Base-by-base conservation (phyloP, 441 rosid species). In the Populus trichocarpa region DNA sequence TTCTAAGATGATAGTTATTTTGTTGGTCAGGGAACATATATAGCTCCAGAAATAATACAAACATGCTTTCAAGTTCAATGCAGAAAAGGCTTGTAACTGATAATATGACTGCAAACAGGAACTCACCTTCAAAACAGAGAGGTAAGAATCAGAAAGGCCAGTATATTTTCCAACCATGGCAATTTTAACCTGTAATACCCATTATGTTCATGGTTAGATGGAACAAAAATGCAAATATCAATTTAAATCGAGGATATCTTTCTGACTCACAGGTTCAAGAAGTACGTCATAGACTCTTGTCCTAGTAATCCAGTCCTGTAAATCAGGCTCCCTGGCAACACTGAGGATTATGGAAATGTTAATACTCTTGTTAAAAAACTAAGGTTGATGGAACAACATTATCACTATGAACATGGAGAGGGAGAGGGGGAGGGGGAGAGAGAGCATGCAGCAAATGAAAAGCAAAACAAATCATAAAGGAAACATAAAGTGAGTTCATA, bases 251-350 rank as follows among this genome's bases (percentile, higher is more conserved):
- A 40, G 25, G 46, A 73, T 35, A 74, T 50, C 46, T 74, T 74
- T 78, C n/a, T 57, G 73, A 85, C 97, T 72, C 84, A 92, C 98
- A 32, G 91, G 88, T 78, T 86, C 89, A 75, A 86, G 87, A 82
- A 92, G 85, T 72, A 84, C 87, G 86, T 92, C 97, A 83, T 78
- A 89, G 75, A 91, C 76, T 87, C 85, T 89, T 59, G 94, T 89
- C 75, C 92, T 88, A 30, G 88, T 84, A 76, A 88, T 91, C 97
- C 95, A 92, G 73, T 91, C 93, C 14, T 86, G 82, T 77, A 92
- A 79, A 77, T 87, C 85, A 38, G 93, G 91, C 73, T 86, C 80
- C 72, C 68, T 81, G 33, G 92, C 85, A 64, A 78, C 50, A 26
- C 97, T 91, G 88, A 85, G 86, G 53, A 81, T 76, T 70, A 83